Evolutionary conservation across 306 rosid species (phyloP).

Genomic region (Cyclanthera cordifolia): DNA sequence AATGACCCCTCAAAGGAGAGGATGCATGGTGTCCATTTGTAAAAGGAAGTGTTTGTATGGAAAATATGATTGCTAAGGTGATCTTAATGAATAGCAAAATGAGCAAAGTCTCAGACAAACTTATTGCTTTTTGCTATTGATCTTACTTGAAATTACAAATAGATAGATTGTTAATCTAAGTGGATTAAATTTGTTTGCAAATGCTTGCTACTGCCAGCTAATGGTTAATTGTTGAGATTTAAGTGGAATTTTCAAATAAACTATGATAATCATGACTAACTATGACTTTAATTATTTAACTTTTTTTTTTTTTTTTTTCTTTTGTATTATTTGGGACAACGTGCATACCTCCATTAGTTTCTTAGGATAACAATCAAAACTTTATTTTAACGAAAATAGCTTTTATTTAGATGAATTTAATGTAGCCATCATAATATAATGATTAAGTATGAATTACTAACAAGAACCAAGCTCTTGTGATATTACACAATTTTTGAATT

Average conservation of each 20-base stretch:
- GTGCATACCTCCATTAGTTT: no score
- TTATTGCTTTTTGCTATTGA: neutral
- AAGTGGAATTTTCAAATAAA: neutral
- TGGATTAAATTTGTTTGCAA: neutral
- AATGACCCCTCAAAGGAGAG: neutral
- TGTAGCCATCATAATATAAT: no score
- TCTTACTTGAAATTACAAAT: neutral
- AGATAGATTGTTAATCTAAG: neutral
- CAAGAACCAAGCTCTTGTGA: no score
- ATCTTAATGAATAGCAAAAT: neutral
- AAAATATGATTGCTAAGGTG: neutral
- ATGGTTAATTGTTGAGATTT: neutral
- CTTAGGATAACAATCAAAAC: no score
- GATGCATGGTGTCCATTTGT: conserved; percentile 8
- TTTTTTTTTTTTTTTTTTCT: neutral
- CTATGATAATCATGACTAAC: neutral
- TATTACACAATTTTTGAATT: no score
- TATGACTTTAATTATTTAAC: neutral
- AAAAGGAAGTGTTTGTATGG: conserved; percentile 1
- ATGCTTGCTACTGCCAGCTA: neutral
- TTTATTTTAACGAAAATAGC: no score
- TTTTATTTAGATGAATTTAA: no score
- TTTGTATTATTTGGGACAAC: no score
- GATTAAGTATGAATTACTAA: no score
- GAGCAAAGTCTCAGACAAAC: neutral